Conservation (phyloP, 352 stramenopile species). For the Phytophthora fragariaefolia region DNA sequence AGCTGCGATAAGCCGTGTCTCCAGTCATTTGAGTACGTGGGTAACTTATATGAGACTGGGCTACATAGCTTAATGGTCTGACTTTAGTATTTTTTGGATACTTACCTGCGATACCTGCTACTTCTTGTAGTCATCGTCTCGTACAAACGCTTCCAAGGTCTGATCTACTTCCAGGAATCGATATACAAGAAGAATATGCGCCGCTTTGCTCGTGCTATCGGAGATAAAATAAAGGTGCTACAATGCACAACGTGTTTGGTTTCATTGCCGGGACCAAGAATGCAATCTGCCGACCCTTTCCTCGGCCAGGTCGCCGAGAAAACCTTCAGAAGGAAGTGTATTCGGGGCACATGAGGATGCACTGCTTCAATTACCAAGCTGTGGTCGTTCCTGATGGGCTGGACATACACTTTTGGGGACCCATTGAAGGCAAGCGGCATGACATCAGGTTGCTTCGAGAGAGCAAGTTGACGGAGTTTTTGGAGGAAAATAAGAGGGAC, state of each 20-base stretch:
- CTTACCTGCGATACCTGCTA: constrained; percentile 7
- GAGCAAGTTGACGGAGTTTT: background rate
- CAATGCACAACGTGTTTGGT: constrained; percentile 18
- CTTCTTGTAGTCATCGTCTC: constrained; percentile 6
- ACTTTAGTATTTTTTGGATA: background rate
- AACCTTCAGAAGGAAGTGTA: too few species aligned
- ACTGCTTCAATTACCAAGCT: background rate
- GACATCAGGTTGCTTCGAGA: background rate
- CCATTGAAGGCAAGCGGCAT: background rate
- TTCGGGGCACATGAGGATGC: background rate
- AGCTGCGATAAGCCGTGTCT: constrained; percentile 6
- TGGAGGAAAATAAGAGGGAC: background rate
- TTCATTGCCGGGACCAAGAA: constrained; percentile 22
- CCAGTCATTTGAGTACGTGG: constrained; percentile 15
- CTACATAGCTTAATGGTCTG: too few species aligned
- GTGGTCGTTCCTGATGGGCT: background rate
- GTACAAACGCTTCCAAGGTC: constrained; percentile 9
- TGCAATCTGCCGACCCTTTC: constrained; percentile 9
- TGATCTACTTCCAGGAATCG: constrained; percentile 16
- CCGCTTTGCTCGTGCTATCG: constrained; percentile 9
- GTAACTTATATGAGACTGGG: too few species aligned
- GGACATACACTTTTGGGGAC: background rate
- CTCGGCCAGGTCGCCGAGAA: too few species aligned
- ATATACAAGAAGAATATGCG: constrained; percentile 25
- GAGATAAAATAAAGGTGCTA: constrained; percentile 9